Evolutionary conservation across 306 rosid genomes (phyloP).

Genomic region (Ceratonia siliqua): DNA sequence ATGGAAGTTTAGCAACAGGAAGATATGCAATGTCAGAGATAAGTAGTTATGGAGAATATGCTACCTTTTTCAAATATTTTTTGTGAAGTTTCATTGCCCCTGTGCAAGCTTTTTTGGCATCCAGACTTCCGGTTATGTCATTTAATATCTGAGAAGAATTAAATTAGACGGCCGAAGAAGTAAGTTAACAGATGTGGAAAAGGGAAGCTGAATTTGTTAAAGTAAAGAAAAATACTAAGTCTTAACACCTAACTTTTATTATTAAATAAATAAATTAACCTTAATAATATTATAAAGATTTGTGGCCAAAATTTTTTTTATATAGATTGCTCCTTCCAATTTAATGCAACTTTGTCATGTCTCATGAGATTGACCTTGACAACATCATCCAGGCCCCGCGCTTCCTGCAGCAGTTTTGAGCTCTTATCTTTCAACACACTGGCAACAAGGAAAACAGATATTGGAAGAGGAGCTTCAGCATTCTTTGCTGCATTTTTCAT

Average conservation of each 20-base stretch:
- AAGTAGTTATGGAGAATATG: not conserved
- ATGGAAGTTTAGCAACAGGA: not conserved
- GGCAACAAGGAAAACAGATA: conserved; percentile 93
- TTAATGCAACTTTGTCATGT: not conserved
- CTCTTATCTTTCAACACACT: conserved; percentile 94
- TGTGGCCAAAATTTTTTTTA: too few relatives aligned
- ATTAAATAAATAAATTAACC: not conserved
- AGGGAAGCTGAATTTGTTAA: not conserved
- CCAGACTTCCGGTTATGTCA: conserved; percentile 89
- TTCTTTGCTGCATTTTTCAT: conserved; percentile 50
- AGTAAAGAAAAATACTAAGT: not conserved
- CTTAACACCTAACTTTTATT: not conserved
- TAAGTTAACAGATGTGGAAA: not conserved
- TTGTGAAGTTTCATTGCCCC: conserved; percentile 94
- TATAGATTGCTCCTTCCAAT: not conserved
- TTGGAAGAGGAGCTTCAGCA: conserved; percentile 77
- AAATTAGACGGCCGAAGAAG: not conserved
- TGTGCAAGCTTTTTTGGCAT: conserved; percentile 92
- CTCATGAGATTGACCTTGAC: conserved; percentile 68
- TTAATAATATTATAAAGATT: not conserved
- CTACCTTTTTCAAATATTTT: conserved; percentile 90
- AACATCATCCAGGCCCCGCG: conserved; percentile 90
- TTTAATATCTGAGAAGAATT: conserved; percentile 72
- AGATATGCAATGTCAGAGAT: not conserved
- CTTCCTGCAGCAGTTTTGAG: conserved; percentile 73